Evolutionary conservation across 345 rosid genomes (phyloP), one percentile per base, ranked within the genome.

Genomic region (Psidium guajava): DNA sequence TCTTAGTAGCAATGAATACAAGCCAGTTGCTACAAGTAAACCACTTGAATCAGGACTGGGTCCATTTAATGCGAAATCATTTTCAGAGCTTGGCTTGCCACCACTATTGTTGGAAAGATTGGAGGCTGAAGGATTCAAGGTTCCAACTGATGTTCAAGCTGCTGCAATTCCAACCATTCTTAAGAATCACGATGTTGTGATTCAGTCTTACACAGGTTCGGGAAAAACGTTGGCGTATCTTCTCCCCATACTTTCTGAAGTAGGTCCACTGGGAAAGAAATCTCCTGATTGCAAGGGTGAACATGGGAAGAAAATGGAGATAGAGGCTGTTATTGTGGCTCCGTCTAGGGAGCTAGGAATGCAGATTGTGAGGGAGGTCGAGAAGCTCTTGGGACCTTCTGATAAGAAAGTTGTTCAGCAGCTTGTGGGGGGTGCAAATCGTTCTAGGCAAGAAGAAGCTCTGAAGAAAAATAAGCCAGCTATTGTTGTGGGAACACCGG

Each of bases 351-450:
- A 95, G 90, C 90, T 97, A 53, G 99, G 94, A 54, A 96, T 97
- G 98, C 99, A 97, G 87, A 97, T 95, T 44, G 95, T 97, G 86
- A 93, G 99, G 90, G 98, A 94, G 92, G 83, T 95, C 8, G 98
- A 95, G 91, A 95, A 94, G 88, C 89, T 97, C 84, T 90, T 97
- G 25, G 99, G 98, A 83, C 95, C 98, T 64, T 84, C 85, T 10
- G 93, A 95, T 86, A 95, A 91, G 93, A 95, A 87, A 91, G 91
- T 83, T 69, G 98, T 97, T 91, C 98, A 95, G 89, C 99, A 97
- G 87, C 95, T 96, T 87, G 98, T 97, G 14, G 99, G 98, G 82
- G 99, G 99, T 86, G 99, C 98, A 2, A 97, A 97, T 88, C 92
- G 95, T 84, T 91, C 94, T 87, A 92, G 99, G 90, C 99, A 97